Percentiles rank a stretch among this genome's conserved stretches.
These are phyloP conservation scores for Cutaneotrichosporon cutaneum DNA, from an alignment of 1,284 basidiomycete genomes.

Conservation along the genomic window DNA sequence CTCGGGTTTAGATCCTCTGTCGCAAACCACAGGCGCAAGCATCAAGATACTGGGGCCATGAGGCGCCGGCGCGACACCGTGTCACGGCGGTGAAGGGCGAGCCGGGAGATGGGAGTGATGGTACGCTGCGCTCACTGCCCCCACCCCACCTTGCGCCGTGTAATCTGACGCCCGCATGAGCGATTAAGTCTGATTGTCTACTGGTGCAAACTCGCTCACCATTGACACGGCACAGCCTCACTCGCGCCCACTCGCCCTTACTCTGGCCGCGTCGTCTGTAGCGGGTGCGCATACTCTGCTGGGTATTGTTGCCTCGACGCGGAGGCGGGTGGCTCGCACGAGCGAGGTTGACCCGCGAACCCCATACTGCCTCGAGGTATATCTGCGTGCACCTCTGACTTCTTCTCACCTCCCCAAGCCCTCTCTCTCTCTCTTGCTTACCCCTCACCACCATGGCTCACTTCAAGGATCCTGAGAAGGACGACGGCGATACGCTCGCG, in stretches of 20 bases:
- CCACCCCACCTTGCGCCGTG: too few species aligned
- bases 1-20: neutral
- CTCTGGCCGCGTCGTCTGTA: too few species aligned
- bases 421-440: neutral
- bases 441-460: conserved; percentile 3
- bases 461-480: conserved; percentile 10
- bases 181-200: neutral
- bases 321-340: too few species aligned
- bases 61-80: too few species aligned
- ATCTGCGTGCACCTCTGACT: neutral
- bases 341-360: too few species aligned
- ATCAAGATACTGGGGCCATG: neutral
- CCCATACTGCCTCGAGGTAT: neutral
- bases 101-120: neutral
- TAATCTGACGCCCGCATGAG: neutral
- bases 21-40: neutral
- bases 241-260: too few species aligned
- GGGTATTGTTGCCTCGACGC: too few species aligned
- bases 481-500: neutral
- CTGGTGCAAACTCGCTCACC: neutral
- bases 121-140: too few species aligned
- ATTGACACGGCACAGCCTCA: too few species aligned
- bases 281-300: too few species aligned
- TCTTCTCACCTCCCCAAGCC: neutral
- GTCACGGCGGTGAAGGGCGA: neutral